Evolutionary conservation across 352 stramenopile species (phyloP), one percentile per base, ranked within the genome.

Genomic region (Globisporangium yorkense): DNA sequence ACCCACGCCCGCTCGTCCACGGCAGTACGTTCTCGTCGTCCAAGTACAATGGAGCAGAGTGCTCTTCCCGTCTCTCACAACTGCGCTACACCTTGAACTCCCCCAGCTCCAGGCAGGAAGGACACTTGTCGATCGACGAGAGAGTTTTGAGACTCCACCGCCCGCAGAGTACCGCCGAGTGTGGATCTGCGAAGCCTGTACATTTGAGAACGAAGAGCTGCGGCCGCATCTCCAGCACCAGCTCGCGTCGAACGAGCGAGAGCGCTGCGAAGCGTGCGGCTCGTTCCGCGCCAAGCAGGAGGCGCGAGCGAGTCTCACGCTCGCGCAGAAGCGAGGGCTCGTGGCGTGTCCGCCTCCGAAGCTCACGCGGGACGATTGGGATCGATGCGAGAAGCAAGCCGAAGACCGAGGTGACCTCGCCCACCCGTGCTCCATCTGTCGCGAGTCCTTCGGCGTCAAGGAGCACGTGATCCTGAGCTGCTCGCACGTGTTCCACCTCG

Each of bases 381-480:
- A 88, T 16, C 60, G 67, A 15, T 90, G 84, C 46, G 84, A 94
- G 52, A 66, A 80, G 49, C 72, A 84, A 27, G 80, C 86, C 16
- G 61, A 86, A 48, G 72, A 71, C 3, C 76, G 86, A 3, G 83
- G 80, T 1, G 86, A 94, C 44, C 68, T 66, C 4, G 59, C 58
- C 7, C 68, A 92, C 13, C 81, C 79, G n/a, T 95, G 86, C 47
- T 91, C 84, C 5, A 94, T 95, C 50, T 95, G 84, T 54, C 74
- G 78, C 24, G 82, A 94, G 53, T 41, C 71, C 9, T 89, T 93
- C 54, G 86, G 86, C 8, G 62, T 82, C 5, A 73, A 81, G 51
- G 62, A 91, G 31, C 85, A 94, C 57, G 81, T 95, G 35, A 89
- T 95, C 27, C 63, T 95, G 31, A 92, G 80, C 60, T 95, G 86